These are phyloP conservation scores for Aspergillus hortae DNA, from an alignment of 2,329 filamentous ascomycete species.

Conservation along the genomic window DNA sequence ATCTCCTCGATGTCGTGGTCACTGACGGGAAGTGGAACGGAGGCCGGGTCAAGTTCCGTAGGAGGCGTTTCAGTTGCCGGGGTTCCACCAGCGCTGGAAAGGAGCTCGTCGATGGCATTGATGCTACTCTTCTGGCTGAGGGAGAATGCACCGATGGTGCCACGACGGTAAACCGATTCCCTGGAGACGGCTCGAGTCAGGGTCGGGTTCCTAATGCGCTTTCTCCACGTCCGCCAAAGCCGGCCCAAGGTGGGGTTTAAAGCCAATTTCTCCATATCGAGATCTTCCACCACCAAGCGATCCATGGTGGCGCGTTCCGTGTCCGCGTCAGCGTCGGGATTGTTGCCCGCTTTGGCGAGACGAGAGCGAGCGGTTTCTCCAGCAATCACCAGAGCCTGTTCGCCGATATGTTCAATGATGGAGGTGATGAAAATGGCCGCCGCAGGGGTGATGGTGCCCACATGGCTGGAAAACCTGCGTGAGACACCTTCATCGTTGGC, in stretches of 20 bases:
- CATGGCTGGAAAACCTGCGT: constrained; percentile 51
- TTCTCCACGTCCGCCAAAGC: constrained; percentile 94
- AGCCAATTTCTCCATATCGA: constrained; percentile 89
- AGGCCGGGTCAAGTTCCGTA: constrained; percentile 28
- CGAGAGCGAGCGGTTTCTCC: constrained; percentile 69
- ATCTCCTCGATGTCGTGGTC: constrained; percentile 61
- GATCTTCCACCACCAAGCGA: constrained; percentile 77
- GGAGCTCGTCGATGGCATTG: constrained; percentile 30
- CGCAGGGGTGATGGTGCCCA: constrained; percentile 75
- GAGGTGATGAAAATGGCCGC: constrained; percentile 95
- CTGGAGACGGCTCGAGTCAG: constrained; percentile 41
- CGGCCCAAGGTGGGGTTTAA: constrained; percentile 83
- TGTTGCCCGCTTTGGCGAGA: constrained; percentile 42
- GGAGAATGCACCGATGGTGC: constrained; percentile 17
- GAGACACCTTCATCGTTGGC: constrained; percentile 55
- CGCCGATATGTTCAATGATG: constrained; percentile 88
- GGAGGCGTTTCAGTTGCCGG: constrained; percentile 13
- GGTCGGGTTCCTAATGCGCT: constrained; percentile 50
- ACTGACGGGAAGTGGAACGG: constrained; percentile 28
- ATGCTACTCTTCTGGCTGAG: constrained; percentile 38
- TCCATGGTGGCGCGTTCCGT: constrained; percentile 48
- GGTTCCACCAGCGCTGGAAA: constrained; percentile 8
- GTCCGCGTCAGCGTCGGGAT: constrained; percentile 50
- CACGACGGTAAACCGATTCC: constrained; percentile 37
- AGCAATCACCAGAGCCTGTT: constrained; percentile 83